Conservation (phyloP, 176 grass and related monocot species). For the Miscanthus lutarioriparius region DNA sequence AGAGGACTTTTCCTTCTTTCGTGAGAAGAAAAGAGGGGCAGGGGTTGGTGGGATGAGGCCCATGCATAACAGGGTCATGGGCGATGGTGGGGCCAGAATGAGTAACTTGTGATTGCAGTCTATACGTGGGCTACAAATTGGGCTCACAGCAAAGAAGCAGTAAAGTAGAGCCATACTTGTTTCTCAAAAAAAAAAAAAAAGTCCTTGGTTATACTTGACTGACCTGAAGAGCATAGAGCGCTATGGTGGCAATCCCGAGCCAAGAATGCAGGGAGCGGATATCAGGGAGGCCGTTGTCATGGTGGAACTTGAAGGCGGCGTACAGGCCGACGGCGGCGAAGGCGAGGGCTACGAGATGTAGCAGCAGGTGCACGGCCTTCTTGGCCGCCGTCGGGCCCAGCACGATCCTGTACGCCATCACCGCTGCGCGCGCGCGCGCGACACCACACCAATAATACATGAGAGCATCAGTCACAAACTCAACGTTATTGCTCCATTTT, state of each 20-base stretch:
- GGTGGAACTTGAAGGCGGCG: constrained; percentile 48
- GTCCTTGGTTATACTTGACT: background rate
- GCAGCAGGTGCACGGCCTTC: constrained; percentile 44
- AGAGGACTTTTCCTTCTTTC: background rate
- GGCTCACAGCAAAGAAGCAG: background rate
- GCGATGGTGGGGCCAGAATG: background rate
- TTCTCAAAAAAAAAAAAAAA: too few species aligned
- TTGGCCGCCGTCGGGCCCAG: constrained; percentile 22
- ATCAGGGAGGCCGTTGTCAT: background rate
- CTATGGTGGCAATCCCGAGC: constrained; percentile 52
- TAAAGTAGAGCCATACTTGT: too few species aligned
- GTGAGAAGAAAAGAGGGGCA: background rate
- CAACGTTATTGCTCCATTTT: background rate
- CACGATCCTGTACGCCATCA: constrained; percentile 51
- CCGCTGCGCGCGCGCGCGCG: constrained; percentile 18
- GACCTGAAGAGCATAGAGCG: constrained; percentile 53
- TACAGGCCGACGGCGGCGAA: constrained; percentile 41
- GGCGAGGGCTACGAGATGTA: constrained; percentile 43
- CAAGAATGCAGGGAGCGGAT: constrained; percentile 51
- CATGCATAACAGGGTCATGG: background rate
- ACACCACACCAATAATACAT: background rate
- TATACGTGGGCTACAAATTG: background rate
- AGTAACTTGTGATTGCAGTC: background rate
- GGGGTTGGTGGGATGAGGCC: background rate
- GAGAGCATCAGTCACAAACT: background rate